Evolutionary conservation across 192 early-diverging fungal species (phyloP).

Genomic region (Backusella tarrabulga): DNA sequence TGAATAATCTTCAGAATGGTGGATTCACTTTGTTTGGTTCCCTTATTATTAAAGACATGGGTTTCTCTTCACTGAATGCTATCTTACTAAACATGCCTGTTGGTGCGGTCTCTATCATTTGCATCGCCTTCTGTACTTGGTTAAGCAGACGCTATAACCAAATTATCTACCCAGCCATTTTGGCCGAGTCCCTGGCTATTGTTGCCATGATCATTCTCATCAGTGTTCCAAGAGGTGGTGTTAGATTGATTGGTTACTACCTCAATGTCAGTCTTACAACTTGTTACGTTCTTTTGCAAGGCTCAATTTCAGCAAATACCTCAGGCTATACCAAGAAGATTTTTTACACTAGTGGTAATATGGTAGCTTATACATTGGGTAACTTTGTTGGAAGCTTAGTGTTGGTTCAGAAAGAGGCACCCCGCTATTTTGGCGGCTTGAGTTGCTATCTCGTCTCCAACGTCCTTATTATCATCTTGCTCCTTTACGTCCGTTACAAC

Average conservation of each 20-base stretch:
- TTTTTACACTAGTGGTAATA: background rate
- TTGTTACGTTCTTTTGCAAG: background rate
- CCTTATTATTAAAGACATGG: conserved; percentile 17
- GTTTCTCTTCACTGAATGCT: conserved; percentile 12
- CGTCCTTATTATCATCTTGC: background rate
- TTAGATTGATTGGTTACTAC: conserved; percentile 19
- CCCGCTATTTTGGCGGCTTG: conserved; percentile 14
- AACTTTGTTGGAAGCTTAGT: conserved; percentile 17
- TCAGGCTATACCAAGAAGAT: conserved; percentile 18
- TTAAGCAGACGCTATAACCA: conserved; percentile 4
- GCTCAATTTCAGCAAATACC: background rate
- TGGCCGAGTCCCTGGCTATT: background rate
- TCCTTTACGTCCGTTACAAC: background rate
- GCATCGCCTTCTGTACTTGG: background rate
- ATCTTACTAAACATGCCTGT: conserved; percentile 14
- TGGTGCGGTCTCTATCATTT: background rate
- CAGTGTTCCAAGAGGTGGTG: background rate
- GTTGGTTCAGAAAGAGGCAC: conserved; percentile 8
- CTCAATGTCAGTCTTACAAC: background rate
- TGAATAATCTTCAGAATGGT: conserved; percentile 20
- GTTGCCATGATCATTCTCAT: conserved; percentile 14
- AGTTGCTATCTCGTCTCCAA: conserved; percentile 1
- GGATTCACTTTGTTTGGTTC: conserved; percentile 10
- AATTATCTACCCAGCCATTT: conserved; percentile 1
- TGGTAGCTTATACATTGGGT: conserved; percentile 22